Evolutionary conservation across 2,329 filamentous ascomycete species (phyloP).

Genomic region (Phoma herbarum): DNA sequence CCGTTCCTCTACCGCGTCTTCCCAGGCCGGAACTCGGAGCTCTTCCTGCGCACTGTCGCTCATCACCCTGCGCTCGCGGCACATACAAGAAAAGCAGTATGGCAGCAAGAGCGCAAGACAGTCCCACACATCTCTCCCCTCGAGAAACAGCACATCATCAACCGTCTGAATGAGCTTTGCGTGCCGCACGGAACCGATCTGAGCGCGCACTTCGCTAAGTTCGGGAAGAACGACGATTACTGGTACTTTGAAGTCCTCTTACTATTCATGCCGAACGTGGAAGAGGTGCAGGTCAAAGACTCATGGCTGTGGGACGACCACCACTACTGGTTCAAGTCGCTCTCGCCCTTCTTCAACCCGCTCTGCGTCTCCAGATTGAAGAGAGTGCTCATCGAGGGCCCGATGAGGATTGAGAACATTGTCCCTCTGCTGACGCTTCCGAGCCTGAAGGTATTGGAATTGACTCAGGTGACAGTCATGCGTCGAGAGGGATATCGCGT

Average conservation of each 20-base stretch:
- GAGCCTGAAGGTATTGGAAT: constrained; percentile 3
- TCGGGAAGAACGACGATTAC: constrained; percentile 5
- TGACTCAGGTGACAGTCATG: constrained; percentile 14
- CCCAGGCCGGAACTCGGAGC: constrained; percentile 8
- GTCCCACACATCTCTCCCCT: not conserved
- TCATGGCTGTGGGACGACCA: constrained; percentile 18
- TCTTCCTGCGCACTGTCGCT: constrained; percentile 16
- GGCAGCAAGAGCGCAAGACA: constrained; percentile 8
- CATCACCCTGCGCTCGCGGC: not conserved
- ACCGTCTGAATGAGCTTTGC: not conserved
- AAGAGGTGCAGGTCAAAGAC: not conserved
- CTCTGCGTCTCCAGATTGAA: not conserved
- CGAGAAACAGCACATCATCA: constrained; percentile 10
- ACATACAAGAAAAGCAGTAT: not conserved
- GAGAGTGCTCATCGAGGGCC: not conserved
- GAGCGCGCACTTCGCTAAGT: constrained; percentile 3
- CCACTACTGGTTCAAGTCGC: constrained; percentile 20
- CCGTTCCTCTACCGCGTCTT: constrained; percentile 12
- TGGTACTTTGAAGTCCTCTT: constrained; percentile 17
- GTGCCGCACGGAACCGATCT: constrained; percentile 16
- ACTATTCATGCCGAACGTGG: constrained; percentile 6
- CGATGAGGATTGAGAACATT: constrained; percentile 12
- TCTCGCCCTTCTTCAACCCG: constrained; percentile 10
- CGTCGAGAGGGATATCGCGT: constrained; percentile 10
- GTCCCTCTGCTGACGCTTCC: constrained; percentile 10